phyloP scores from a whole-genome alignment of 805 yeast genomes.

The Kuraishia capsulata region DNA sequence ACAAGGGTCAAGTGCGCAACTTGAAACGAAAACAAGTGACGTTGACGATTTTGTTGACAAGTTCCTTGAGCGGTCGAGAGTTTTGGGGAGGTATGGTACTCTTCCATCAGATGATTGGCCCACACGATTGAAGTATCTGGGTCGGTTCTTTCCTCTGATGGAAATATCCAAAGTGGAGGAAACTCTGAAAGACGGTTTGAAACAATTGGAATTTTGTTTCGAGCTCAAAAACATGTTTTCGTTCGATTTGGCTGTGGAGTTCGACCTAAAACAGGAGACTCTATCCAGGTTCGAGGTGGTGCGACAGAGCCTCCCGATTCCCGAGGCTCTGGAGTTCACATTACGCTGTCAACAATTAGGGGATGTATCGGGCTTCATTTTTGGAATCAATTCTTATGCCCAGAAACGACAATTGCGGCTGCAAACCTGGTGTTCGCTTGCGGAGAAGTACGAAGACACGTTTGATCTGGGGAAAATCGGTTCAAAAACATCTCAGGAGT shows the following conservation, averaged over 20 bases:
- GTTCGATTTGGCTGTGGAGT: conserved; percentile 7
- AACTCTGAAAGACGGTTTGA: not conserved
- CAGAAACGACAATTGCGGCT: conserved; percentile 10
- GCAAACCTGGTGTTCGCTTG: conserved; percentile 11
- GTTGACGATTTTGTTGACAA: too few relatives aligned
- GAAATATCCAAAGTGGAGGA: conserved; percentile 7
- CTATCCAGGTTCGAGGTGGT: conserved; percentile 6
- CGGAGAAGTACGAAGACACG: conserved; percentile 6
- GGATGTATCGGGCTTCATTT: conserved; percentile 16
- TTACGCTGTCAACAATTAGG: conserved; percentile 5
- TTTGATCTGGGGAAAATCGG: too few relatives aligned
- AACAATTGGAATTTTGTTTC: conserved; percentile 7
- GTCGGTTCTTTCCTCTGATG: conserved; percentile 19
- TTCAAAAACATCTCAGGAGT: too few relatives aligned
- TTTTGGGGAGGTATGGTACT: conserved; percentile 9
- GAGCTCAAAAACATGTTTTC: conserved; percentile 9
- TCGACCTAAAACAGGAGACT: conserved; percentile 7
- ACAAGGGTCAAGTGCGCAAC: too few relatives aligned
- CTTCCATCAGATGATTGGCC: conserved; percentile 19
- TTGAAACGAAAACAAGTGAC: too few relatives aligned
- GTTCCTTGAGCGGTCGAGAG: not conserved
- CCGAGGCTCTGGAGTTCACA: conserved; percentile 9
- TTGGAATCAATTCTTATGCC: conserved; percentile 14
- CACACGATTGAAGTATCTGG: conserved; percentile 11
- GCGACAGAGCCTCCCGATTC: conserved; percentile 5